Conservation (phyloP, 306 rosid species). For the Argentina anserina region DNA sequence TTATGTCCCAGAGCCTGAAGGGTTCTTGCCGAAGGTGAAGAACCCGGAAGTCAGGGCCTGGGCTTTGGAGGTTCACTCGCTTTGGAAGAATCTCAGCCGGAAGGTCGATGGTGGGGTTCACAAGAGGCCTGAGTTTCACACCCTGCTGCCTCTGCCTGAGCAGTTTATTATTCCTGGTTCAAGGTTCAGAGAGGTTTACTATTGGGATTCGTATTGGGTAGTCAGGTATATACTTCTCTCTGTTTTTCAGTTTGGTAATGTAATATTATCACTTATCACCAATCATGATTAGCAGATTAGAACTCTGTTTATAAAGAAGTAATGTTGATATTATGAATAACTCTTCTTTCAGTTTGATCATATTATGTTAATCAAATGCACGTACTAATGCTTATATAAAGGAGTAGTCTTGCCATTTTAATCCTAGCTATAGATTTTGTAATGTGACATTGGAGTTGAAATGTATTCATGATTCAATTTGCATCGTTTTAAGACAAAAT, state of each 20-base stretch:
- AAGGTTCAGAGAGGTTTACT: slow-evolving; percentile 77
- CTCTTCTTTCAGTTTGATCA: neutral
- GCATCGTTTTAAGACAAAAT: neutral
- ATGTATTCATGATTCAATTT: neutral
- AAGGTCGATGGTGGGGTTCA: slow-evolving; percentile 37
- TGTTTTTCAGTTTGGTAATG: neutral
- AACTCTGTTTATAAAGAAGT: neutral
- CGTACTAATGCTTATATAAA: too few relatives aligned
- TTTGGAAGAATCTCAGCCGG: slow-evolving; percentile 74
- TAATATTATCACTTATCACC: neutral
- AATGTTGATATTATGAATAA: neutral
- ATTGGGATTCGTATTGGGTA: slow-evolving; percentile 96
- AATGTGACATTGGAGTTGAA: neutral
- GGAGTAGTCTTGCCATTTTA: neutral
- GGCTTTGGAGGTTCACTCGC: slow-evolving; percentile 70
- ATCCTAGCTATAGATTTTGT: neutral
- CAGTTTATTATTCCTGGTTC: slow-evolving; percentile 67
- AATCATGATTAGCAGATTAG: neutral
- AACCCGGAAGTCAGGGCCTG: slow-evolving; percentile 57
- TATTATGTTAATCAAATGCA: neutral
- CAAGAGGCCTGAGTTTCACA: slow-evolving; percentile 47
- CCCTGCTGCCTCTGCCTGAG: slow-evolving; percentile 64
- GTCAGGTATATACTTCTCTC: slow-evolving; percentile 50
- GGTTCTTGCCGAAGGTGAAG: slow-evolving; percentile 63
- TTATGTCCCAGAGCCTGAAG: slow-evolving; percentile 52